Conservation (phyloP, 495 filamentous ascomycete species). For the Daldinia decipiens region DNA sequence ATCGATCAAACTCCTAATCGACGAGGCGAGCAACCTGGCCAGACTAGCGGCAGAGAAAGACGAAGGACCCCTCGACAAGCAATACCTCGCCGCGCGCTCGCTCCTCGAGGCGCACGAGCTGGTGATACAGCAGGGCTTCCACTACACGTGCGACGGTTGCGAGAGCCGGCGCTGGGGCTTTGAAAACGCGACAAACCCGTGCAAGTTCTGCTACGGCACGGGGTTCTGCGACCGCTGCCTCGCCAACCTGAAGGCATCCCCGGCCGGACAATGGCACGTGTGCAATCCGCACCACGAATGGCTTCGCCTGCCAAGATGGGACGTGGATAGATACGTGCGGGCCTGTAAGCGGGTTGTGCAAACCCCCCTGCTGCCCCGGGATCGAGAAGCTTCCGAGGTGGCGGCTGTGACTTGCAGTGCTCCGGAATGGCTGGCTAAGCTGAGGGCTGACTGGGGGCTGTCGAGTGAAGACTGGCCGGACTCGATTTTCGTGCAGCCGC, state of each 20-base stretch:
- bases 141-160: neutral
- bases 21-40: neutral
- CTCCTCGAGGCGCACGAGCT: neutral
- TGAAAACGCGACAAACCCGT: constrained; percentile 27
- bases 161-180: constrained; percentile 23
- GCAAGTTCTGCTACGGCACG: constrained; percentile 36
- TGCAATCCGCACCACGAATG: constrained; percentile 18
- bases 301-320: constrained; percentile 16
- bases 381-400: too few species aligned
- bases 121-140: neutral
- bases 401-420: neutral
- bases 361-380: too few species aligned
- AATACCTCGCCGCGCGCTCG: neutral
- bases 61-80: neutral
- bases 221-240: constrained; percentile 42
- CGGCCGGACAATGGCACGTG: neutral
- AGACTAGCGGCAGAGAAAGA: neutral
- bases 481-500: neutral
- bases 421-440: neutral
- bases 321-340: constrained; percentile 12
- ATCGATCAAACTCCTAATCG: neutral
- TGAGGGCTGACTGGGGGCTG: neutral
- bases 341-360: neutral
- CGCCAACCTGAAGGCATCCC: constrained; percentile 7
- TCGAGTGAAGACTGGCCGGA: constrained; percentile 4